These are phyloP conservation scores for Colletotrichum melonis DNA, from an alignment of 2,329 filamentous ascomycete species.

Conservation along the genomic window DNA sequence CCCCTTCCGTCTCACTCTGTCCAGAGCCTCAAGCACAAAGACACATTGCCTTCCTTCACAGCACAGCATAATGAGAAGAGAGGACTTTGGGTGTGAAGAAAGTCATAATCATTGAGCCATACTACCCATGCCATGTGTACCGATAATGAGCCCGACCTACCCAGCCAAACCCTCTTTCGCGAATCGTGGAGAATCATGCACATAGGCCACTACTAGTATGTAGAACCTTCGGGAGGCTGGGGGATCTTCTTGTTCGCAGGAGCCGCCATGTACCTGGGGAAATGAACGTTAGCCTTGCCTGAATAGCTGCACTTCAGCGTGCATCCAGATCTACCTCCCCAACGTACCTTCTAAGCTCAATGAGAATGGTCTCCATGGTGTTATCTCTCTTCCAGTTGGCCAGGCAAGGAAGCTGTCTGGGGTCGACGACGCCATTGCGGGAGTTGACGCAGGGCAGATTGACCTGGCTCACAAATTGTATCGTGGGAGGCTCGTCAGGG, in stretches of 20 bases:
- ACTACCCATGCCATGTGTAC: conserved; percentile 27
- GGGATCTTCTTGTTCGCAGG: conserved; percentile 93
- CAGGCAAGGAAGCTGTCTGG: conserved; percentile 84
- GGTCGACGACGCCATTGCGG: conserved; percentile 85
- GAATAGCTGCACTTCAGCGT: background rate
- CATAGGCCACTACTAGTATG: conserved; percentile 42
- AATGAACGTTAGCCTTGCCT: conserved; percentile 28
- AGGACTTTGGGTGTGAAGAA: background rate
- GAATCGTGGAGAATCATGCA: conserved; percentile 25
- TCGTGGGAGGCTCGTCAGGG: conserved; percentile 87
- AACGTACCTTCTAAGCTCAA: conserved; percentile 81
- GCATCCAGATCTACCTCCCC: conserved; percentile 1
- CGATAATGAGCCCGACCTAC: conserved; percentile 14
- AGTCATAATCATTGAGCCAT: conserved; percentile 34
- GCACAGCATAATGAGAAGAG: background rate
- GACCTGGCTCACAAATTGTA: conserved; percentile 93
- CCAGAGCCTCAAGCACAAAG: background rate
- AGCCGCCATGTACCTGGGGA: conserved; percentile 87
- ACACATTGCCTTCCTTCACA: background rate
- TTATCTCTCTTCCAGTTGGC: conserved; percentile 92
- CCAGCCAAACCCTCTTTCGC: conserved; percentile 13
- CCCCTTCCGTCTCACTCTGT: background rate
- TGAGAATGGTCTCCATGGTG: conserved; percentile 93
- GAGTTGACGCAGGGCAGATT: conserved; percentile 95
- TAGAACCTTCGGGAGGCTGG: conserved; percentile 88